Evolutionary conservation across 2,329 filamentous ascomycete species (phyloP).

Genomic region (Colletotrichum lini): DNA sequence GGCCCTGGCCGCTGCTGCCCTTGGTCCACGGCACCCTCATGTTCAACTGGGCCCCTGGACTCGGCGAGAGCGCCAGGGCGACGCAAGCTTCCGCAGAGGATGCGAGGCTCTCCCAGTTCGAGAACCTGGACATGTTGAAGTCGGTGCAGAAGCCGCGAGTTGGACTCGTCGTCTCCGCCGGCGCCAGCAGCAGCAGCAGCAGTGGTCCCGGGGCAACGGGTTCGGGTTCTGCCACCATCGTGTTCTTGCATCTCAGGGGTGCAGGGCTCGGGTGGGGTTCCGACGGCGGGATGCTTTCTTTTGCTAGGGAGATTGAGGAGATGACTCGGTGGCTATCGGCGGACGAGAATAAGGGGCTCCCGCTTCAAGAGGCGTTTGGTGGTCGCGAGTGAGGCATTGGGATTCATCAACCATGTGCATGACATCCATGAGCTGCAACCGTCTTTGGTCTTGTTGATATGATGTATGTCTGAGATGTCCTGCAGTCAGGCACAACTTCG

Average conservation of each 20-base stretch:
- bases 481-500: too few relatives aligned
- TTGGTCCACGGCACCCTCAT: conserved; percentile 12
- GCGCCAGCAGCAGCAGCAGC: background rate
- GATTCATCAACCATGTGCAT: too few relatives aligned
- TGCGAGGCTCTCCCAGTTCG: too few relatives aligned
- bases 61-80: conserved; percentile 4
- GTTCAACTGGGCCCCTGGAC: conserved; percentile 21
- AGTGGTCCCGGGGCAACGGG: background rate
- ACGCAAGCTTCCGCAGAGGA: background rate
- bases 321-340: background rate
- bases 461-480: too few relatives aligned
- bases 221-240: background rate
- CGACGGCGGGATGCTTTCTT: background rate
- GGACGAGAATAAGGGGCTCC: background rate
- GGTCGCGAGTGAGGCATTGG: too few relatives aligned
- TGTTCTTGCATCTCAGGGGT: background rate
- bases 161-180: background rate
- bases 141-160: background rate
- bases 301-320: background rate
- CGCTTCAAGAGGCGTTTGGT: background rate
- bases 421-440: too few relatives aligned
- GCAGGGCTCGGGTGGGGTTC: background rate
- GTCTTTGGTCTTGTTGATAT: too few relatives aligned
- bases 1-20: conserved; percentile 10
- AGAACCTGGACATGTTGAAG: too few relatives aligned